phyloP scores from a whole-genome alignment of 768 basidiomycete genomes.

The Hemileccinum impolitum region DNA sequence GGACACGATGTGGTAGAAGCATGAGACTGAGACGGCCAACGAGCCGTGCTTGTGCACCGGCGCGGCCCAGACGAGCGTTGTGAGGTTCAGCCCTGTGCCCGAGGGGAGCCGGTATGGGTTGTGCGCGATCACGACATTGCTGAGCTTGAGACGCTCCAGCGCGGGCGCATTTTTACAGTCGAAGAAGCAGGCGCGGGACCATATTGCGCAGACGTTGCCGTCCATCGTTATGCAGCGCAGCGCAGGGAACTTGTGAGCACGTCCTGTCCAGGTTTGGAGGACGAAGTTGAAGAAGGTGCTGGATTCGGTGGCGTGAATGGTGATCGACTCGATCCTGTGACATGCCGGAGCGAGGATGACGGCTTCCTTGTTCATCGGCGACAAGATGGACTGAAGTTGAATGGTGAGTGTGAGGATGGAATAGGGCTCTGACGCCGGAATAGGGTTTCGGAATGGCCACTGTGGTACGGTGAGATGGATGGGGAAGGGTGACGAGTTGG shows the following conservation, averaged over 20 bases:
- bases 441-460: slow-evolving; percentile 17
- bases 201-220: slow-evolving; percentile 15
- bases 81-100: slow-evolving; percentile 14
- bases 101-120: slow-evolving; percentile 5
- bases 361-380: slow-evolving; percentile 1
- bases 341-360: slow-evolving; percentile 2
- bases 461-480: slow-evolving; percentile 18
- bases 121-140: slow-evolving; percentile 16
- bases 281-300: slow-evolving; percentile 17
- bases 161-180: slow-evolving; percentile 12
- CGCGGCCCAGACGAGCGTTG: slow-evolving; percentile 23
- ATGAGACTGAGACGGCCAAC: slow-evolving; percentile 12
- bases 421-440: slow-evolving; percentile 2
- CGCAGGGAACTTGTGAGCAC: slow-evolving; percentile 9
- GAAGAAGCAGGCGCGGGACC: slow-evolving; percentile 21
- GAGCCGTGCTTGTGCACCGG: slow-evolving; percentile 6
- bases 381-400: slow-evolving; percentile 17
- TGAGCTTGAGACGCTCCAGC: slow-evolving; percentile 15
- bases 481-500: slow-evolving; percentile 9
- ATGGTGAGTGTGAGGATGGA: slow-evolving; percentile 14
- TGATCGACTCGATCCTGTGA: slow-evolving; percentile 13
- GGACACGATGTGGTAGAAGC: slow-evolving; percentile 16
- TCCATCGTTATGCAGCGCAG: slow-evolving; percentile 9
- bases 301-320: slow-evolving; percentile 15
- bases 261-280: slow-evolving; percentile 17